Conservation (phyloP, 352 stramenopile species). For the Phytophthora hybrid region DNA sequence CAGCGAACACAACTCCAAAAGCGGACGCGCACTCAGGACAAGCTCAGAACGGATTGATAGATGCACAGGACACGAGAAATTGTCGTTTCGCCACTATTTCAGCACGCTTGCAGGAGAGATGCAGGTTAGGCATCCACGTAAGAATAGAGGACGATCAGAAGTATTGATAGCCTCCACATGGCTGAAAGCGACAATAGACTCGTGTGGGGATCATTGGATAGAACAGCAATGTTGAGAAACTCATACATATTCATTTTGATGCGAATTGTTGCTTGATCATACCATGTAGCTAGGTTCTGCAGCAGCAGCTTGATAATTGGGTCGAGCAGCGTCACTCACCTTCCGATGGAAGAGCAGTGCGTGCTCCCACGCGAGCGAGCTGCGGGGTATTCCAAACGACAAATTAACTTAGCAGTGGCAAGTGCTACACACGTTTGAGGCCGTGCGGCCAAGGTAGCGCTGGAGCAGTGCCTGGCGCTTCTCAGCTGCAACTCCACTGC, state of each 20-base stretch:
- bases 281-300: conserved; percentile 1
- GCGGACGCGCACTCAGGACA: conserved; percentile 1
- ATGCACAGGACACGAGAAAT: conserved; percentile 10
- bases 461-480: conserved; percentile 79
- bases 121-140: conserved; percentile 3
- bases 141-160: conserved; percentile 32
- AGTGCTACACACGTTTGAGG: conserved; percentile 32
- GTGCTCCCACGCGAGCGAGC: background rate
- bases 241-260: conserved; percentile 37
- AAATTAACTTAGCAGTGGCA: conserved; percentile 39
- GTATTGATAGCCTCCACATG: conserved; percentile 33
- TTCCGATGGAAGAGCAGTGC: background rate
- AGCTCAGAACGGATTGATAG: conserved; percentile 1
- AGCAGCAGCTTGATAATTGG: background rate
- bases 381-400: conserved; percentile 9
- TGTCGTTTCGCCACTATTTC: conserved; percentile 40
- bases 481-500: conserved; percentile 74
- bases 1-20: background rate
- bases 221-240: background rate
- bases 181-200: background rate
- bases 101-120: conserved; percentile 5
- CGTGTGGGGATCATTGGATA: too few species aligned
- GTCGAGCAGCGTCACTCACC: background rate
- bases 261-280: conserved; percentile 22
- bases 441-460: conserved; percentile 46